Percentiles rank a stretch among this genome's conserved stretches.
Evolutionary conservation across 345 rosid species (phyloP).

Genomic region (Stellera chamaejasme): DNA sequence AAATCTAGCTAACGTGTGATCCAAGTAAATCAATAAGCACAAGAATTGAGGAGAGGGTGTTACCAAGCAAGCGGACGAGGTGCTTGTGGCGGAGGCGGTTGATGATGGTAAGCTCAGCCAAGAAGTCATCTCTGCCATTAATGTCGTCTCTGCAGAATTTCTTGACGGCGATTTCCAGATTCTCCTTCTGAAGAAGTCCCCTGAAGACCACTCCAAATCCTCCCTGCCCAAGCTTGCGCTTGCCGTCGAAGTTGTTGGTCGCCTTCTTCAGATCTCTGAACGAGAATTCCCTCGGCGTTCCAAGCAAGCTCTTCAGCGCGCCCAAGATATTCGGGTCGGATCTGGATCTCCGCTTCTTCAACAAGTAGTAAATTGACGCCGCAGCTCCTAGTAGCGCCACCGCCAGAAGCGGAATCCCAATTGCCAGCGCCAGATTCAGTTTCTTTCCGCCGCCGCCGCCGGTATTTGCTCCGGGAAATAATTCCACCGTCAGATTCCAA

Average conservation of each 20-base stretch:
- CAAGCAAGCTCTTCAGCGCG: constrained; percentile 42
- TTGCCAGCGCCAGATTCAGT: constrained; percentile 19
- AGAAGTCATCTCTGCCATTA: constrained; percentile 43
- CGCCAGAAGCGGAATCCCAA: constrained; percentile 18
- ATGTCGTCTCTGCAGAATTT: constrained; percentile 33
- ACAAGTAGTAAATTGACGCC: constrained; percentile 8
- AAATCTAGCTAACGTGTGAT: no score
- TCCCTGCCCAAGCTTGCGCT: constrained; percentile 47
- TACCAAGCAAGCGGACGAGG: constrained; percentile 47
- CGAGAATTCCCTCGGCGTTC: constrained; percentile 40
- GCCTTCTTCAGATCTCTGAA: constrained; percentile 49
- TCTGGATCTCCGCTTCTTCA: constrained; percentile 16
- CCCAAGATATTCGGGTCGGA: constrained; percentile 28
- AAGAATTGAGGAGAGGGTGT: neutral
- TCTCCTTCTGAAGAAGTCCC: constrained; percentile 36
- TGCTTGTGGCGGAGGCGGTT: constrained; percentile 53
- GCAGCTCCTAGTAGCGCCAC: constrained; percentile 9
- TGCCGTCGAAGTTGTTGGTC: constrained; percentile 46
- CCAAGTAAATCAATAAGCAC: no score
- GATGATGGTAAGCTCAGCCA: constrained; percentile 54
- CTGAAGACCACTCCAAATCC: constrained; percentile 46
- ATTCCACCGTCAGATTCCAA: constrained; percentile 50
- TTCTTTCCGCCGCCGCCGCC: neutral
- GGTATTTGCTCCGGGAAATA: constrained; percentile 6
- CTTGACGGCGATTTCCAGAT: constrained; percentile 42